Conservation (phyloP, 371 early-diverging fungal species). For the Mucor lusitanicus region DNA sequence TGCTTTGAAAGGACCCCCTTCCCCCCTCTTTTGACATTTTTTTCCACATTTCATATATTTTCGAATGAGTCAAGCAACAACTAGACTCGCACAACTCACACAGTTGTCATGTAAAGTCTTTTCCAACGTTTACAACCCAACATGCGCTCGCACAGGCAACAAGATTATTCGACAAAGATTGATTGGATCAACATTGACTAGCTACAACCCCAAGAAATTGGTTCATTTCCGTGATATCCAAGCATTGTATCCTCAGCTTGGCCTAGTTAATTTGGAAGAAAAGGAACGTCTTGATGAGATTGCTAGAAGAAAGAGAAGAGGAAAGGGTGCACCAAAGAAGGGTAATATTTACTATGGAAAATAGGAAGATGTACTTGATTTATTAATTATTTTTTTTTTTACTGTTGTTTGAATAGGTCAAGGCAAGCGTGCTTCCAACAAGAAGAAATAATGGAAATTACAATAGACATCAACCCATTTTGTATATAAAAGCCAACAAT, state of each 20-base stretch:
- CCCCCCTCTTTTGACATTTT: not conserved
- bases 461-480: conserved; percentile 2
- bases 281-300: conserved; percentile 71
- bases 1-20: not conserved
- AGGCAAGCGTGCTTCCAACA: conserved; percentile 65
- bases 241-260: conserved; percentile 60
- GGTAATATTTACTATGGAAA: conserved; percentile 38
- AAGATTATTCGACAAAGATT: conserved; percentile 71
- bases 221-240: conserved; percentile 63
- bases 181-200: conserved; percentile 64
- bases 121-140: conserved; percentile 73
- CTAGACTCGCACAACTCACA: conserved; percentile 54
- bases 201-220: conserved; percentile 67
- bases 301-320: conserved; percentile 70
- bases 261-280: conserved; percentile 65
- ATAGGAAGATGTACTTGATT: not conserved
- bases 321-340: conserved; percentile 86
- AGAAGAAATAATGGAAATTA: conserved; percentile 50
- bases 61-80: conserved; percentile 27
- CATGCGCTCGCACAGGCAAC: conserved; percentile 70
- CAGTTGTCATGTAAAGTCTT: conserved; percentile 71
- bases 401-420: conserved; percentile 42
- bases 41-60: not conserved
- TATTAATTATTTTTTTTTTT: not conserved
- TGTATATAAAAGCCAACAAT: conserved; percentile 1